Conservation (phyloP, 2,329 filamentous ascomycete genomes). For the Ilyonectria robusta region DNA sequence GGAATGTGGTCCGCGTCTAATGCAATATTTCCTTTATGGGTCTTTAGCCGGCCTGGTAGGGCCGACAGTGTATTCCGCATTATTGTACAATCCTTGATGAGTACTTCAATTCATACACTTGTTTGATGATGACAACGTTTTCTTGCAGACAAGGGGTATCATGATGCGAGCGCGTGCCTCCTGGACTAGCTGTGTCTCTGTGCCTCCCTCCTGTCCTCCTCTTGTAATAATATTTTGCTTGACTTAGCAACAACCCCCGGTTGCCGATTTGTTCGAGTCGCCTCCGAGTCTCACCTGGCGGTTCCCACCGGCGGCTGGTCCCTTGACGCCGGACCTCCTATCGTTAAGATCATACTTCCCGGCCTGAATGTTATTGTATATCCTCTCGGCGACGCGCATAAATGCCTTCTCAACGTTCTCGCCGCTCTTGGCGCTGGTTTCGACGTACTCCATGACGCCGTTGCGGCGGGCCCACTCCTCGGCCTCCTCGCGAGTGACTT, state of each 20-base stretch:
- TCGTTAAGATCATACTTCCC: slow-evolving; percentile 97
- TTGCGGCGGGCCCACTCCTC: slow-evolving; percentile 90
- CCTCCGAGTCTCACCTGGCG: slow-evolving; percentile 63
- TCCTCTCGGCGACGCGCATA: slow-evolving; percentile 91
- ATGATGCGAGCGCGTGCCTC: slow-evolving; percentile 46
- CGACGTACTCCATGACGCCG: slow-evolving; percentile 92
- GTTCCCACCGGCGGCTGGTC: slow-evolving; percentile 66
- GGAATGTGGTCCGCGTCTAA: slow-evolving; percentile 47
- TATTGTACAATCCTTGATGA: slow-evolving; percentile 50
- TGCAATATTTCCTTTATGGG: slow-evolving; percentile 44
- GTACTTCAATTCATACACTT: slow-evolving; percentile 46
- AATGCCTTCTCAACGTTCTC: slow-evolving; percentile 96
- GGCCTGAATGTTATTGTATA: slow-evolving; percentile 96
- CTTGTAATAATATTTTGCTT: slow-evolving; percentile 11
- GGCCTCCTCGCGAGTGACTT: slow-evolving; percentile 87
- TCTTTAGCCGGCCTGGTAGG: slow-evolving; percentile 37
- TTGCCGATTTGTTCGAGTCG: slow-evolving; percentile 57
- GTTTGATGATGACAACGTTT: slow-evolving; percentile 42
- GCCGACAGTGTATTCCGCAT: slow-evolving; percentile 50
- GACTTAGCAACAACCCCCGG: slow-evolving; percentile 64
- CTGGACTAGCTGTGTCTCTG: slow-evolving; percentile 33
- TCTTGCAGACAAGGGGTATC: slow-evolving; percentile 47
- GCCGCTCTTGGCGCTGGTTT: slow-evolving; percentile 96
- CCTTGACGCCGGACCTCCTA: slow-evolving; percentile 91
- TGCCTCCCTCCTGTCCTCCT: slow-evolving; percentile 12